A percentile compares a stretch with the other conserved stretches of the same genome.
Conservation (phyloP, 805 yeast species). For the Yarrowia yakushimensis region DNA sequence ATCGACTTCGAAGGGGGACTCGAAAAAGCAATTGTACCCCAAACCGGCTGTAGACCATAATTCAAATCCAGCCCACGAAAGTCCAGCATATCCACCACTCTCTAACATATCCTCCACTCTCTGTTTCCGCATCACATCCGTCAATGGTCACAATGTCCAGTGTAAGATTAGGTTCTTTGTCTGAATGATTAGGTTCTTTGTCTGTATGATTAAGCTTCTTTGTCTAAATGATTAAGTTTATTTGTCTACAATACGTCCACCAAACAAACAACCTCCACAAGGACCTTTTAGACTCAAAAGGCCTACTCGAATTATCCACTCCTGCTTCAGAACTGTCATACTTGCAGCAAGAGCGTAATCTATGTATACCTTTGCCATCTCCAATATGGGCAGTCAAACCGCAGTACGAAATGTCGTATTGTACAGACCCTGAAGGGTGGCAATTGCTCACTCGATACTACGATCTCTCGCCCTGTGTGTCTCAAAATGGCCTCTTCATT, state of each 20-base stretch:
- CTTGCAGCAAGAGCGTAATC: background rate
- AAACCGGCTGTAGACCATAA: too few relatives aligned
- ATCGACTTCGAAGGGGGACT: background rate
- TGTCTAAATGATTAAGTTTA: too few relatives aligned
- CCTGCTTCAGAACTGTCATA: background rate
- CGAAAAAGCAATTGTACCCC: too few relatives aligned
- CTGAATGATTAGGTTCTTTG: too few relatives aligned
- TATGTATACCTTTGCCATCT: background rate
- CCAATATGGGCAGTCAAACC: background rate
- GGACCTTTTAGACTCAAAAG: background rate
- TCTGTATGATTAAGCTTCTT: too few relatives aligned
- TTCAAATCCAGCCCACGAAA: too few relatives aligned
- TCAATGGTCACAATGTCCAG: background rate
- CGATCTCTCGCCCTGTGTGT: constrained; percentile 17
- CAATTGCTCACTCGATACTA: constrained; percentile 22
- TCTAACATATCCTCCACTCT: too few relatives aligned
- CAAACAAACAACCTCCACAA: too few relatives aligned
- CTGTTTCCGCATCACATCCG: background rate
- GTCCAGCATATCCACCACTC: too few relatives aligned
- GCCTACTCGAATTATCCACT: background rate
- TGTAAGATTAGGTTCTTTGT: constrained; percentile 12
- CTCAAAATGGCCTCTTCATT: background rate
- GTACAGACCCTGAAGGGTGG: constrained; percentile 24
- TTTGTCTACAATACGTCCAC: too few relatives aligned
- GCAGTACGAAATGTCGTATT: background rate